Conservation (phyloP, 176 grass and related monocot genomes). For the Pontederia crassipes region DNA sequence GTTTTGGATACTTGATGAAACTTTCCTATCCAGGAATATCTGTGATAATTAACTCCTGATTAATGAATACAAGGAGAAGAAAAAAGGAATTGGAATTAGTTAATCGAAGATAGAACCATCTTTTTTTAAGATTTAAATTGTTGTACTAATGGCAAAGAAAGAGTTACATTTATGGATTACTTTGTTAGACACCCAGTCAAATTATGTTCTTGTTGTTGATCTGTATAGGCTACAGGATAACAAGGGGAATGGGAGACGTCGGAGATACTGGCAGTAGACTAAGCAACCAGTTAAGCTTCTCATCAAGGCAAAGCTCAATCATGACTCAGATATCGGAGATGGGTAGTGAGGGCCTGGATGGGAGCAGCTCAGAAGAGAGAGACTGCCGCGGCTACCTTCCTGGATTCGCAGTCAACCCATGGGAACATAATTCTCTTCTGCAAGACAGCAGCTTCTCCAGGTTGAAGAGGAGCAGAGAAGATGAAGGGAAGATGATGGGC, state of each 20-base stretch:
- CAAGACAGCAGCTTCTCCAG: background rate
- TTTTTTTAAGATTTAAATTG: no score
- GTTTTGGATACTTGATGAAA: no score
- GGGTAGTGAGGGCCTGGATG: conserved; percentile 56
- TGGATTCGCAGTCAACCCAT: background rate
- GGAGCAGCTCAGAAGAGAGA: conserved; percentile 50
- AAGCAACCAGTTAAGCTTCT: conserved; percentile 70
- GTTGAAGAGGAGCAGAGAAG: conserved; percentile 1
- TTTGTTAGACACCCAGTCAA: no score
- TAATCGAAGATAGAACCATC: no score
- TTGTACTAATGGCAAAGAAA: no score
- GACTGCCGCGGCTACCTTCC: conserved; percentile 1
- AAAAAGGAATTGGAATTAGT: no score
- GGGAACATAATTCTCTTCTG: conserved; percentile 5
- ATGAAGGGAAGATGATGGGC: background rate
- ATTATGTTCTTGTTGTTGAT: no score
- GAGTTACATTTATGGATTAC: no score
- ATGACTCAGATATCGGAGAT: conserved; percentile 98
- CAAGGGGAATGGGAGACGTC: conserved; percentile 12
- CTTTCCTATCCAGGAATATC: no score
- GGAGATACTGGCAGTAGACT: conserved; percentile 23
- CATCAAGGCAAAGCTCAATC: conserved; percentile 78
- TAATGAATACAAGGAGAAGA: no score
- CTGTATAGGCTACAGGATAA: conserved; percentile 22
- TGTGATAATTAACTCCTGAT: no score